A percentile compares a stretch with the other conserved stretches of the same genome.
These are phyloP conservation scores for Pythium diclinum DNA, from an alignment of 352 stramenopile species.

Conservation along the genomic window DNA sequence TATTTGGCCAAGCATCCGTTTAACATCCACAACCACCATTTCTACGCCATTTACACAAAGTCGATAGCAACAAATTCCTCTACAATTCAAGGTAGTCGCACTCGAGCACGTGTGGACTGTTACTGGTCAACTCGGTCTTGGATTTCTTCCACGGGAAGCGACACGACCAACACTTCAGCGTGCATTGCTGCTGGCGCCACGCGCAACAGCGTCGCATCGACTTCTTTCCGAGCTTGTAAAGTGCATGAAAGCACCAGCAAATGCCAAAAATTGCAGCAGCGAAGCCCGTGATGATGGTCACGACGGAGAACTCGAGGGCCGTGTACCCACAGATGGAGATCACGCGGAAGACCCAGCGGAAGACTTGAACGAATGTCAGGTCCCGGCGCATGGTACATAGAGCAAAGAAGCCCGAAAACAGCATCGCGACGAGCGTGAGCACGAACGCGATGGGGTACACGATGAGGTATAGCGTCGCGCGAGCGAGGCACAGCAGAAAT, in stretches of 20 bases:
- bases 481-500: constrained; percentile 4
- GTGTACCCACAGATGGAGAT: constrained; percentile 20
- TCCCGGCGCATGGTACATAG: constrained; percentile 12
- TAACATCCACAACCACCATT: too few relatives aligned
- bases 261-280: constrained; percentile 17
- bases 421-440: constrained; percentile 16
- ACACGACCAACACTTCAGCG: constrained; percentile 2
- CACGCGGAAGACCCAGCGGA: constrained; percentile 20
- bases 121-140: constrained; percentile 4
- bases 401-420: constrained; percentile 12
- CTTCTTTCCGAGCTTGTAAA: constrained; percentile 22
- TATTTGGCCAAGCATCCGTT: too few relatives aligned
- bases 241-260: constrained; percentile 17
- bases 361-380: constrained; percentile 16
- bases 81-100: constrained; percentile 11
- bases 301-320: constrained; percentile 16
- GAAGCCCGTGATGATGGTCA: constrained; percentile 17
- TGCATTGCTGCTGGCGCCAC: neutral
- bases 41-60: too few relatives aligned
- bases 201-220: constrained; percentile 11
- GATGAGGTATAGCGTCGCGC: constrained; percentile 4
- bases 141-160: neutral
- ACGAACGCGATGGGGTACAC: constrained; percentile 21
- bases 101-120: constrained; percentile 5
- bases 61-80: neutral